phyloP scores from a whole-genome alignment of 441 rosid genomes.

The Pelargonium cotyledonis region DNA sequence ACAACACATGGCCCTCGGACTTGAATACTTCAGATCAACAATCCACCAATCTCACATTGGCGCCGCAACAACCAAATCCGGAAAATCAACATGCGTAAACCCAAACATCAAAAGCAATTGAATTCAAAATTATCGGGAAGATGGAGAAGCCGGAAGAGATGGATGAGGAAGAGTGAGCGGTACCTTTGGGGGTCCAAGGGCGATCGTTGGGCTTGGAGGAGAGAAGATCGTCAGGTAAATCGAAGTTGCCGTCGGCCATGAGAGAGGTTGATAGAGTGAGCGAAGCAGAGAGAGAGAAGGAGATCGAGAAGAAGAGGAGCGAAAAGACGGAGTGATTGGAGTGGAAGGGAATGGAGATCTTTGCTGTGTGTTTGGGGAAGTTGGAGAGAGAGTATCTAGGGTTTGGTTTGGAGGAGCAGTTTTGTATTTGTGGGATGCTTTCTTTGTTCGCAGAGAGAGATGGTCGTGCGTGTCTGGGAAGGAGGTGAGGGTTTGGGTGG shows the following conservation, averaged over 20 bases:
- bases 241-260: conserved; percentile 69
- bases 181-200: conserved; percentile 44
- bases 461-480: conserved; percentile 15
- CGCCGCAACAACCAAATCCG: not conserved
- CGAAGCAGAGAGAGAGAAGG: conserved; percentile 1
- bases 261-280: conserved; percentile 14
- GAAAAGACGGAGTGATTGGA: conserved; percentile 12
- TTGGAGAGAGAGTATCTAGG: conserved; percentile 14
- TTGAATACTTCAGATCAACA: not conserved
- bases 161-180: conserved; percentile 1
- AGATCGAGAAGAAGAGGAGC: conserved; percentile 13
- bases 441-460: not conserved
- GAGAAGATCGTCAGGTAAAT: conserved; percentile 76
- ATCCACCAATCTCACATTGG: conserved; percentile 4
- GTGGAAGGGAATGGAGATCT: conserved; percentile 7
- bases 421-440: not conserved
- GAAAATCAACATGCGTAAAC: not conserved
- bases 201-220: conserved; percentile 51
- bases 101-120: not conserved
- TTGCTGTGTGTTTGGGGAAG: conserved; percentile 16
- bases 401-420: conserved; percentile 11
- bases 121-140: not conserved
- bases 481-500: conserved; percentile 33
- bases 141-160: not conserved
- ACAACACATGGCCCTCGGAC: not conserved